A percentile compares a stretch with the other conserved stretches of the same genome.
These are phyloP conservation scores for Chlorella sp. DNA, from an alignment of 139 green algal species.

Conservation along the genomic window DNA sequence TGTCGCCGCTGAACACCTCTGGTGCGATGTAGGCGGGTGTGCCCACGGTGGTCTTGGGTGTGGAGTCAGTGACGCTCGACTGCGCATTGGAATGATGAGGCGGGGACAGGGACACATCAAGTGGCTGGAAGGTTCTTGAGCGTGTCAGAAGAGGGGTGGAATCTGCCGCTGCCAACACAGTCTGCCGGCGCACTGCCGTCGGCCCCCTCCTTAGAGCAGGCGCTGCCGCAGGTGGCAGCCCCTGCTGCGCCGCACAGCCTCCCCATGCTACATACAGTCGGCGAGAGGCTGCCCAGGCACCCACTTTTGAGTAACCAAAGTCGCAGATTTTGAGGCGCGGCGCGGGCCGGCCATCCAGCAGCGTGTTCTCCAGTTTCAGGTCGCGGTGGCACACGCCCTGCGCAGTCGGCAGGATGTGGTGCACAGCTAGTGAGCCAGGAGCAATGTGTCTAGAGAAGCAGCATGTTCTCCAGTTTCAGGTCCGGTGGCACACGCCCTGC, in stretches of 20 bases:
- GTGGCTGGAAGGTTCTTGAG: no score
- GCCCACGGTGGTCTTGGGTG: slow-evolving; percentile 97
- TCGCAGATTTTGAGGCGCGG: slow-evolving; percentile 97
- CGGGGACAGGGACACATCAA: no score
- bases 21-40: slow-evolving; percentile 99
- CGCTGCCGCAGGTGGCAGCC: no score
- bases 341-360: slow-evolving; percentile 87
- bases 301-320: slow-evolving; percentile 83
- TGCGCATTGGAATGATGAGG: background rate
- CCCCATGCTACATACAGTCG: no score
- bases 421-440: no score
- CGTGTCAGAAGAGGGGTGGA: no score
- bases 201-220: no score
- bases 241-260: no score
- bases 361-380: slow-evolving; percentile 98
- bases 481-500: slow-evolving; percentile 97
- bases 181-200: no score
- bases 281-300: no score
- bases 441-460: slow-evolving; percentile 63
- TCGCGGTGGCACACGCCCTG: slow-evolving; percentile 96
- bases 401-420: slow-evolving; percentile 34
- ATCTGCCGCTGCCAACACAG: no score
- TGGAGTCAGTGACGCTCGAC: slow-evolving; percentile 65
- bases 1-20: slow-evolving; percentile 87
- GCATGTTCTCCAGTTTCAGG: slow-evolving; percentile 98